These are phyloP conservation scores for Fusarium chaquense DNA, from an alignment of 2,329 filamentous ascomycete genomes.

Conservation along the genomic window DNA sequence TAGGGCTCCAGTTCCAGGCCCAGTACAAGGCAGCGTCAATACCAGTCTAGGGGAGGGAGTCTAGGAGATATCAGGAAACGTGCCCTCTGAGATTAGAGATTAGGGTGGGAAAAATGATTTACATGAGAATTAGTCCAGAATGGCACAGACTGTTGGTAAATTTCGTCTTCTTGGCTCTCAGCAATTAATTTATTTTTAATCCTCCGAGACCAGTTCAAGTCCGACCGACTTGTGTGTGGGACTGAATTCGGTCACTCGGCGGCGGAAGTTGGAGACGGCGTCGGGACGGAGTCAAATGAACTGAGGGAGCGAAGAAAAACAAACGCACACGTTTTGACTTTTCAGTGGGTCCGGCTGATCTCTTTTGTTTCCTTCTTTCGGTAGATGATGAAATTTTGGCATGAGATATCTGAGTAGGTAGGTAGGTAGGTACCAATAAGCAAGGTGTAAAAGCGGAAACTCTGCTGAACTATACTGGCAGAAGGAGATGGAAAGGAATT, in stretches of 20 bases:
- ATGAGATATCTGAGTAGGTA: background rate
- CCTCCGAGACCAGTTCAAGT: background rate
- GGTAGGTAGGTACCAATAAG: background rate
- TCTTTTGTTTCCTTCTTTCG: slow-evolving; percentile 1
- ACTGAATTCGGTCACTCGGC: slow-evolving; percentile 40
- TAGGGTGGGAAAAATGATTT: background rate
- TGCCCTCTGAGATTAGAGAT: background rate
- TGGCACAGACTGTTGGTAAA: background rate
- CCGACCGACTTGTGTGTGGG: slow-evolving; percentile 37
- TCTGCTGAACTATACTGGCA: background rate
- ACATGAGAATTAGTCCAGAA: background rate
- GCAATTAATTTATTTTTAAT: background rate
- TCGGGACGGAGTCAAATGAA: slow-evolving; percentile 39
- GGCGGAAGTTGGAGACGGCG: slow-evolving; percentile 40
- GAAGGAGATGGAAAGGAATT: background rate
- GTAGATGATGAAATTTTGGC: slow-evolving; percentile 3
- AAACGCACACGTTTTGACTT: slow-evolving; percentile 24
- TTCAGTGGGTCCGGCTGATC: slow-evolving; percentile 2
- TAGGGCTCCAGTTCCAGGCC: slow-evolving; percentile 42
- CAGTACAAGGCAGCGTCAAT: slow-evolving; percentile 6
- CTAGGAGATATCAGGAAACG: background rate
- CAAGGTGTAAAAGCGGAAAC: background rate
- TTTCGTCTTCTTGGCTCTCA: background rate
- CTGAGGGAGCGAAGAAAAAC: slow-evolving; percentile 22
- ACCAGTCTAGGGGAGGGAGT: background rate